Evolutionary conservation across 2,329 filamentous ascomycete genomes (phyloP).

Genomic region (Colletotrichum incanum): DNA sequence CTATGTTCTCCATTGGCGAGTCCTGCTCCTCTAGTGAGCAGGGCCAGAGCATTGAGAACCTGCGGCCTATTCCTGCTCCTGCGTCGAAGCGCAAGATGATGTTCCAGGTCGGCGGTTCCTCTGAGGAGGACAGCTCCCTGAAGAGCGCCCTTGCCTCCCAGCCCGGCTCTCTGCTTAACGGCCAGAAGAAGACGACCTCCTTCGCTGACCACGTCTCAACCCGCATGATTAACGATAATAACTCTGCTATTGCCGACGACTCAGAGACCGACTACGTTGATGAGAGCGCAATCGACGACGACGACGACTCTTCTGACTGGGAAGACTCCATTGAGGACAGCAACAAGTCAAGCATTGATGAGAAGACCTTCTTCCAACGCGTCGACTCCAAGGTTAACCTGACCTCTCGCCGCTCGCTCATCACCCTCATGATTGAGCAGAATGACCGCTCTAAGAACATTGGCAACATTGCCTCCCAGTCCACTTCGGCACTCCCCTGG

Average conservation of each 20-base stretch:
- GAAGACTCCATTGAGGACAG: constrained; percentile 84
- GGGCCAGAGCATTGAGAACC: constrained; percentile 64
- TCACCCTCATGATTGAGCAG: constrained; percentile 89
- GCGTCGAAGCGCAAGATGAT: constrained; percentile 59
- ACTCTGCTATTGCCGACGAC: constrained; percentile 65
- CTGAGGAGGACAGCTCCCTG: constrained; percentile 86
- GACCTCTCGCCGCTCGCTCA: constrained; percentile 87
- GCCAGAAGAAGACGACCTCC: constrained; percentile 82
- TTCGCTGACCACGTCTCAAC: constrained; percentile 84
- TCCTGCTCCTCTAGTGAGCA: constrained; percentile 82
- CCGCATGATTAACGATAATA: constrained; percentile 73
- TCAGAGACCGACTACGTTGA: constrained; percentile 79
- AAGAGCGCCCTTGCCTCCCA: constrained; percentile 66
- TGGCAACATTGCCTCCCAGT: constrained; percentile 77
- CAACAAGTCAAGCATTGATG: constrained; percentile 85
- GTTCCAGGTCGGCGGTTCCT: constrained; percentile 72
- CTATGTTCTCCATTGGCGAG: constrained; percentile 81
- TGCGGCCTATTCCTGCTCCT: constrained; percentile 53
- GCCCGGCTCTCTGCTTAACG: constrained; percentile 57
- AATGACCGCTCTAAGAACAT: constrained; percentile 80
- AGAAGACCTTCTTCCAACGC: constrained; percentile 87
- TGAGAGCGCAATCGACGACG: constrained; percentile 86
- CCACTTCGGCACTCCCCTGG: constrained; percentile 79
- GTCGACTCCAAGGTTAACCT: constrained; percentile 91
- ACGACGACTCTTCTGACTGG: constrained; percentile 75